Evolutionary conservation across 2,329 filamentous ascomycete species (phyloP).

Genomic region (Phyllosticta citriasiana): DNA sequence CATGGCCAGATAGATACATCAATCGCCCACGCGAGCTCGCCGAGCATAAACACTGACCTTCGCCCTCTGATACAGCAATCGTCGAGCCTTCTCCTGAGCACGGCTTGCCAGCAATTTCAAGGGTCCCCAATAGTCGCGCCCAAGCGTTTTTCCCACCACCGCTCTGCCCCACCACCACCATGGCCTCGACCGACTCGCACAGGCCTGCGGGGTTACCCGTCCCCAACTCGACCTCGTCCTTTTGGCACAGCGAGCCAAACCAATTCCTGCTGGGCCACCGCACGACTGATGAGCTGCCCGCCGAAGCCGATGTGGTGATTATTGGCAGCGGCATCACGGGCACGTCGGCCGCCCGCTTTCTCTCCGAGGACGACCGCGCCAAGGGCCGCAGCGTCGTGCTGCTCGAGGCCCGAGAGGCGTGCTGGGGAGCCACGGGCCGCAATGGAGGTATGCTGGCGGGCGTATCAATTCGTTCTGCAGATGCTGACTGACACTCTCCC

Average conservation of each 20-base stretch:
- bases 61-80: not conserved
- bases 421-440: conserved; percentile 74
- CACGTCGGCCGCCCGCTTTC: conserved; percentile 56
- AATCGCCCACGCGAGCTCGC: not conserved
- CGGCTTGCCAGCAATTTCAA: not conserved
- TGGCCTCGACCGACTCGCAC: conserved; percentile 7
- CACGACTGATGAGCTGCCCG: conserved; percentile 54
- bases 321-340: conserved; percentile 70
- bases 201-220: conserved; percentile 44
- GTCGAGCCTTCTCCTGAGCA: not conserved
- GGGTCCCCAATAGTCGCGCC: not conserved
- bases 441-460: conserved; percentile 4
- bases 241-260: conserved; percentile 65
- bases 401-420: conserved; percentile 69
- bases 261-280: conserved; percentile 54
- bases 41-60: not conserved
- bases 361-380: conserved; percentile 37
- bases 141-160: not conserved
- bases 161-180: not conserved
- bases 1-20: no score
- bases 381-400: conserved; percentile 51
- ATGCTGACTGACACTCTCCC: not conserved
- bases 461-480: not conserved
- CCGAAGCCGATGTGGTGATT: conserved; percentile 54
- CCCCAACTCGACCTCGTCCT: conserved; percentile 51